Conservation (phyloP, 2,329 filamentous ascomycete genomes). For the Madurella fahalii region DNA sequence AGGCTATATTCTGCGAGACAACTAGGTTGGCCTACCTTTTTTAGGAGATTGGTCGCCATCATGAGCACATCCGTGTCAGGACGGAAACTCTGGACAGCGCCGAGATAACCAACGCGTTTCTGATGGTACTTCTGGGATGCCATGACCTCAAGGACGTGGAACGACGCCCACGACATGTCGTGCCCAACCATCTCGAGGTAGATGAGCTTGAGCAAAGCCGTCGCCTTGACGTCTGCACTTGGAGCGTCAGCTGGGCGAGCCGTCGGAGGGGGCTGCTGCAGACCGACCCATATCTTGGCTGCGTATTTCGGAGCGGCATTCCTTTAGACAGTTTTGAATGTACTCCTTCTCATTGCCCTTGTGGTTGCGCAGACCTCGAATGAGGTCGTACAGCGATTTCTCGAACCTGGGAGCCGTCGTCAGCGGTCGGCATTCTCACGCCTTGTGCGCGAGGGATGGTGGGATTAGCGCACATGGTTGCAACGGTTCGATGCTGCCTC, state of each 20-base stretch:
- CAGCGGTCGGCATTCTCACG: conserved; percentile 19
- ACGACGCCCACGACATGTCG: conserved; percentile 99
- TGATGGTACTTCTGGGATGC: conserved; percentile 90
- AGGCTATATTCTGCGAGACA: conserved; percentile 30
- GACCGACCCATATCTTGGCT: conserved; percentile 83
- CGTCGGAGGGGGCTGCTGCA: neutral
- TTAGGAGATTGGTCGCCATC: conserved; percentile 92
- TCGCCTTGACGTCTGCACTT: conserved; percentile 80
- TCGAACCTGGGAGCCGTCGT: conserved; percentile 71
- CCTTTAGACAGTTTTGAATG: conserved; percentile 86
- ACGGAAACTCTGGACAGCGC: conserved; percentile 92
- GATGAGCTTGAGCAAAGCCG: conserved; percentile 88
- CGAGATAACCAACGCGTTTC: conserved; percentile 92
- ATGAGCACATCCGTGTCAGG: conserved; percentile 95
- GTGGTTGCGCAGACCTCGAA: conserved; percentile 89
- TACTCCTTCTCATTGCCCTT: conserved; percentile 95
- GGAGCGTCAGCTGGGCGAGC: conserved; percentile 20
- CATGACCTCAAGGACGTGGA: conserved; percentile 99
- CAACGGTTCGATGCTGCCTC: conserved; percentile 1
- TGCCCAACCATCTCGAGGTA: conserved; percentile 99
- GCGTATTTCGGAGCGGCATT: conserved; percentile 91
- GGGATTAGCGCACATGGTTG: conserved; percentile 25
- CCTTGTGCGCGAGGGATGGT: neutral
- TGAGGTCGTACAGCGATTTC: conserved; percentile 98
- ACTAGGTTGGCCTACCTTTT: conserved; percentile 57